These are phyloP conservation scores for Populus davidiana DNA, from an alignment of 345 rosid species.

Conservation along the genomic window DNA sequence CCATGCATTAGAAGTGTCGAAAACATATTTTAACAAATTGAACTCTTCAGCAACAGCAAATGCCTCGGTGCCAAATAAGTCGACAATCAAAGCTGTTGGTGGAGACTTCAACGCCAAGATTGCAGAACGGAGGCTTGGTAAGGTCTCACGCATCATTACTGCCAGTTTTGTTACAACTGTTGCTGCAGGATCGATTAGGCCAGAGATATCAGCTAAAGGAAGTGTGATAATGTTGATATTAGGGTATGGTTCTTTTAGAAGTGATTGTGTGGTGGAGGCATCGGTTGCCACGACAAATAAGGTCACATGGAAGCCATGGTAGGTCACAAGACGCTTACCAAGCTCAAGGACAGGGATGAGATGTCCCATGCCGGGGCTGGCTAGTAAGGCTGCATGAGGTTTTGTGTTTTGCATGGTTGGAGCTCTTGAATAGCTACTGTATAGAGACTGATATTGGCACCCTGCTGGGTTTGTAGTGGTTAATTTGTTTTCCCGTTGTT, in stretches of 20 bases:
- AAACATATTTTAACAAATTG: constrained; percentile 6
- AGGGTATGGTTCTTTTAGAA: background rate
- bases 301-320: constrained; percentile 12
- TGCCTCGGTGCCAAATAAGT: constrained; percentile 12
- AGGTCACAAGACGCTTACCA: constrained; percentile 9
- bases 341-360: constrained; percentile 18
- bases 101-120: background rate
- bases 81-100: constrained; percentile 12
- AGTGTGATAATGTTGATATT: background rate
- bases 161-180: background rate
- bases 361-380: constrained; percentile 24
- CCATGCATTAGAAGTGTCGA: constrained; percentile 4
- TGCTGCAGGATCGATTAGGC: background rate
- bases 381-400: constrained; percentile 14
- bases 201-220: constrained; percentile 4
- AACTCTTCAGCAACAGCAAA: constrained; percentile 5
- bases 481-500: too few relatives aligned
- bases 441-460: too few relatives aligned
- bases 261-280: background rate
- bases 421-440: background rate
- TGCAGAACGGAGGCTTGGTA: background rate
- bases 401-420: background rate
- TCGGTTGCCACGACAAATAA: constrained; percentile 13
- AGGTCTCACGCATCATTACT: constrained; percentile 4
- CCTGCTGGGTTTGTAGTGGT: too few relatives aligned